A percentile compares a stretch with the other conserved stretches of the same genome.
phyloP scores from a whole-genome alignment of 768 basidiomycete genomes.

The Chalciporus sphaerocephalus region DNA sequence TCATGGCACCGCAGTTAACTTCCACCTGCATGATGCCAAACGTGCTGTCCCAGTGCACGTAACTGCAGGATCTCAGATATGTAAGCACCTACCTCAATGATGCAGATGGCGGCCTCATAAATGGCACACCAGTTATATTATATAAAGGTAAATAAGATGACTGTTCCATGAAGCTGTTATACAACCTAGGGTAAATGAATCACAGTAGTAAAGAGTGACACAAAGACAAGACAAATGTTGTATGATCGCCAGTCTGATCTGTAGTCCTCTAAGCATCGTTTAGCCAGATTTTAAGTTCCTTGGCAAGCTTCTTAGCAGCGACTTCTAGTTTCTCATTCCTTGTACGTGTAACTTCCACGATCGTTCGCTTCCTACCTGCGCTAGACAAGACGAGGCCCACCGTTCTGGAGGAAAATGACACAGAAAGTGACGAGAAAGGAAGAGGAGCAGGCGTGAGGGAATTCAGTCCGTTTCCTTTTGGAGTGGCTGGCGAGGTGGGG shows the following conservation, averaged over 20 bases:
- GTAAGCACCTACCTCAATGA: no score
- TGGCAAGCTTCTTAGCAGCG: conserved; percentile 49
- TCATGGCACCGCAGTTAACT: conserved; percentile 14
- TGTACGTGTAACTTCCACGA: conserved; percentile 48
- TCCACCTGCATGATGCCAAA: conserved; percentile 21
- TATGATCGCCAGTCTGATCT: background rate
- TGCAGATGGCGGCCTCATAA: no score
- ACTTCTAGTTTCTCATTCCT: conserved; percentile 55
- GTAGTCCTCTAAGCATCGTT: conserved; percentile 8
- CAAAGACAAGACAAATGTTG: background rate
- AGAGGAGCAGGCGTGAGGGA: conserved; percentile 14
- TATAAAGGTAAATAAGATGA: no score
- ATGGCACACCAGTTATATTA: no score
- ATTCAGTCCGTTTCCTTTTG: conserved; percentile 1
- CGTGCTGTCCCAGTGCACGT: no score
- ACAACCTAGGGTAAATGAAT: background rate
- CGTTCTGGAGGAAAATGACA: conserved; percentile 38
- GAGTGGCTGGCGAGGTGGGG: conserved; percentile 5
- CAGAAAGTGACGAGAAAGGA: conserved; percentile 36
- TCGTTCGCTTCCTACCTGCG: conserved; percentile 43
- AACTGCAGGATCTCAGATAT: no score
- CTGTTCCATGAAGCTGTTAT: background rate
- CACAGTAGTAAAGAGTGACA: background rate
- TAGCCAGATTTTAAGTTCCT: conserved; percentile 45
- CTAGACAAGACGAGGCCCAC: conserved; percentile 35